Conservation (phyloP, 2,329 filamentous ascomycete species). For the Dothideomycetes sp. region DNA sequence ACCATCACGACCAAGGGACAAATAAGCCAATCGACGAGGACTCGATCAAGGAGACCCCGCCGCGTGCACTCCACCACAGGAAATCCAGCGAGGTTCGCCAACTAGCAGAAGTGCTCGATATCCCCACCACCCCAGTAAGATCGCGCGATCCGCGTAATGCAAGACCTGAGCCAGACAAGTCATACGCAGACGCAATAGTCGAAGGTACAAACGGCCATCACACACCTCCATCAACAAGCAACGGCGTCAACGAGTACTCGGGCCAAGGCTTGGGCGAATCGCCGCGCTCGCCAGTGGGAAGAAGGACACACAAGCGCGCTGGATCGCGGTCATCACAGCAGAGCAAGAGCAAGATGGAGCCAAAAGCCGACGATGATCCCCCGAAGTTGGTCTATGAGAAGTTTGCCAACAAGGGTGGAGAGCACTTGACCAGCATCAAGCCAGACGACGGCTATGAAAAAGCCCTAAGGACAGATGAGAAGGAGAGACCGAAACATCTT, state of each 20-base stretch:
- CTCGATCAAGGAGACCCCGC: constrained; percentile 24
- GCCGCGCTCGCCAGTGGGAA: constrained; percentile 16
- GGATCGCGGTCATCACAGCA: constrained; percentile 15
- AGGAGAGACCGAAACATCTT: constrained; percentile 13
- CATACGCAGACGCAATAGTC: constrained; percentile 21
- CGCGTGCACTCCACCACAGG: constrained; percentile 13
- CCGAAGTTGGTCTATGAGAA: constrained; percentile 30
- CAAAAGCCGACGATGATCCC: constrained; percentile 9
- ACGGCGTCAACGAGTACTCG: constrained; percentile 17
- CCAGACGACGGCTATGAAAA: constrained; percentile 27
- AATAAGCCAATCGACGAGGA: constrained; percentile 14
- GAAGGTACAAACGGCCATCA: constrained; percentile 7
- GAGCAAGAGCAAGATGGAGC: constrained; percentile 10
- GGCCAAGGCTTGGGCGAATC: constrained; percentile 16
- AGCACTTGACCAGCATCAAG: constrained; percentile 34
- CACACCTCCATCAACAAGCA: too few relatives aligned
- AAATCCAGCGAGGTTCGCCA: constrained; percentile 20
- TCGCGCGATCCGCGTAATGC: constrained; percentile 2
- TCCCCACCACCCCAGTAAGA: constrained; percentile 12
- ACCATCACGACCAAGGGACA: constrained; percentile 11
- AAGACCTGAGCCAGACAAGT: constrained; percentile 18
- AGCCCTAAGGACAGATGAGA: constrained; percentile 20
- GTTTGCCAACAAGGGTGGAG: constrained; percentile 31
- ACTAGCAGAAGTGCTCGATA: constrained; percentile 23
- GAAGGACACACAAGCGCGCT: constrained; percentile 17